Percentiles rank a stretch among this genome's conserved stretches.
These are phyloP conservation scores for Tylopilus sp. DNA, from an alignment of 768 basidiomycete species.

Conservation along the genomic window DNA sequence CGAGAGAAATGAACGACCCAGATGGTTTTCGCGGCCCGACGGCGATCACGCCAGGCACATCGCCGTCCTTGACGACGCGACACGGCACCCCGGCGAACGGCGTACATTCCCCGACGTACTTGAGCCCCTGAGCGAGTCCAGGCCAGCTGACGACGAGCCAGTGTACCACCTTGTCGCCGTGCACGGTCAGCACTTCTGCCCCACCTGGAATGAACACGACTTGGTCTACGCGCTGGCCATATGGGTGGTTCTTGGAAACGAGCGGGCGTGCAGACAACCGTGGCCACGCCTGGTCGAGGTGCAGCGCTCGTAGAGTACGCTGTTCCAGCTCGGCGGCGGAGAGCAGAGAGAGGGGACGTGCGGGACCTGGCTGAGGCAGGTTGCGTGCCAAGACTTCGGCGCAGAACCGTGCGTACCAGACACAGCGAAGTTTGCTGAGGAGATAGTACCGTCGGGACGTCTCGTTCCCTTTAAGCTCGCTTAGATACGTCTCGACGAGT, in stretches of 20 bases:
- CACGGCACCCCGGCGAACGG: constrained; percentile 16
- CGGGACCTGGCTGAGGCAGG: constrained; percentile 20
- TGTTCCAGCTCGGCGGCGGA: constrained; percentile 23
- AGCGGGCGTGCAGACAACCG: constrained; percentile 13
- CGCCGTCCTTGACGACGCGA: constrained; percentile 19
- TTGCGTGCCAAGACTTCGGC: constrained; percentile 20
- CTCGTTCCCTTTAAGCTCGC: constrained; percentile 8
- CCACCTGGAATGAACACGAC: constrained; percentile 27
- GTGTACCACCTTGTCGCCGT: constrained; percentile 21
- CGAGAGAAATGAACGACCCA: not conserved
- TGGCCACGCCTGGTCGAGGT: constrained; percentile 23
- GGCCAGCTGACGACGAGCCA: constrained; percentile 22
- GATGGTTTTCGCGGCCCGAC: constrained; percentile 15
- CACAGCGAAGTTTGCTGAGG: constrained; percentile 23
- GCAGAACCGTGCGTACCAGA: constrained; percentile 24
- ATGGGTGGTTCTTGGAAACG: not conserved
- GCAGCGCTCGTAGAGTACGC: constrained; percentile 28
- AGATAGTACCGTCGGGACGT: constrained; percentile 28
- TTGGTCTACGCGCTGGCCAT: constrained; percentile 19
- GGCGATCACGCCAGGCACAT: constrained; percentile 18
- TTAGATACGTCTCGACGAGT: not conserved
- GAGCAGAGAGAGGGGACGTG: constrained; percentile 9
- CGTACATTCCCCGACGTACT: constrained; percentile 19
- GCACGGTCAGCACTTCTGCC: constrained; percentile 26
- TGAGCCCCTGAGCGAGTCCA: constrained; percentile 12